Percentiles rank a stretch among this genome's conserved stretches.
phyloP scores from a whole-genome alignment of 495 filamentous ascomycete genomes.

The Bathelium albidoporum region DNA sequence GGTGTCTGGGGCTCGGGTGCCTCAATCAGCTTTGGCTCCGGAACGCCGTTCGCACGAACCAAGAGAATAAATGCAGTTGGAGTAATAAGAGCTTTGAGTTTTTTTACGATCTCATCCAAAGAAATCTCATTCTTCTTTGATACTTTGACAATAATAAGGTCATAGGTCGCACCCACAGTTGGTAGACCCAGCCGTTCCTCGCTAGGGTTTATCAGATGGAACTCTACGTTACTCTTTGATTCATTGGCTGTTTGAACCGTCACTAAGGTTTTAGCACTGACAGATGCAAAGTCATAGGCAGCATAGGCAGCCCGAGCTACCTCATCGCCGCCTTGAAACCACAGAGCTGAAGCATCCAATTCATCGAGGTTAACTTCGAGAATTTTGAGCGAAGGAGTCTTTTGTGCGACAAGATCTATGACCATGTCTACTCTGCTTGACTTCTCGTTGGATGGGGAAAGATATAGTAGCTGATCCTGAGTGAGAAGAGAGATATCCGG shows the following conservation, averaged over 20 bases:
- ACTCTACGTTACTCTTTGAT: not conserved
- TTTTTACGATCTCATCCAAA: not conserved
- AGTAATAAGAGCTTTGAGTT: not conserved
- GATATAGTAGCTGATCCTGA: slow-evolving; percentile 9
- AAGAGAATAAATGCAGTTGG: not conserved
- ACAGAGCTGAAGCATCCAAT: not conserved
- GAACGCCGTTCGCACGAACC: not conserved
- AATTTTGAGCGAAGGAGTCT: slow-evolving; percentile 23
- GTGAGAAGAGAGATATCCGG: slow-evolving; percentile 26
- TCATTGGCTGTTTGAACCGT: not conserved
- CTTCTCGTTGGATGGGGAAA: not conserved
- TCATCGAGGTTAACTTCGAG: slow-evolving; percentile 22
- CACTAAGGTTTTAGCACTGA: not conserved
- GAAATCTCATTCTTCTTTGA: not conserved
- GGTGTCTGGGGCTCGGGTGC: not conserved
- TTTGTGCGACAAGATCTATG: slow-evolving; percentile 25
- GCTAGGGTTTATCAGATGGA: not conserved
- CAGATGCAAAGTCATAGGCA: not conserved
- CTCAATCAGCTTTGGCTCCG: not conserved
- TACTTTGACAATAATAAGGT: not conserved
- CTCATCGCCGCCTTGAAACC: not conserved
- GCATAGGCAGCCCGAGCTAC: slow-evolving; percentile 1
- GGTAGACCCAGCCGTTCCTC: not conserved
- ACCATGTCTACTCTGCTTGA: slow-evolving; percentile 7
- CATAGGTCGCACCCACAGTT: not conserved